Evolutionary conservation across 2,329 filamentous ascomycete species (phyloP).

Genomic region (Alternaria sp.): DNA sequence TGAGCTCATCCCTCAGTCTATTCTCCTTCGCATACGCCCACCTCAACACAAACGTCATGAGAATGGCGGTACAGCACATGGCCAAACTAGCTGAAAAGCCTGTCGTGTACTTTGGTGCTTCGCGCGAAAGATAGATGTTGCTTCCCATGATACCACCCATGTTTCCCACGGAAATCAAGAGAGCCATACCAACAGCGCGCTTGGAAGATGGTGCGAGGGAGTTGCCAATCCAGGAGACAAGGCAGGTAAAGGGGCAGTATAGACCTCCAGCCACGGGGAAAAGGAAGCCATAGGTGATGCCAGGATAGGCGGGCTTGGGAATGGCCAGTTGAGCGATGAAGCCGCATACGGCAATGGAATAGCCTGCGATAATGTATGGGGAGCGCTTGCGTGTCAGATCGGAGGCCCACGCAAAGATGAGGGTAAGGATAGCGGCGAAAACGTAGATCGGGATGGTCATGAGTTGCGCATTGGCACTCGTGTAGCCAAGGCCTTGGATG

Average conservation of each 20-base stretch:
- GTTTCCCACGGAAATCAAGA: conserved; percentile 60
- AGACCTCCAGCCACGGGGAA: conserved; percentile 48
- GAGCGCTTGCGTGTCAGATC: conserved; percentile 63
- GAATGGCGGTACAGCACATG: conserved; percentile 57
- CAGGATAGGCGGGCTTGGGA: conserved; percentile 52
- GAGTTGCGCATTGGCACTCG: conserved; percentile 52
- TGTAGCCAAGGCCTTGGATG: conserved; percentile 54
- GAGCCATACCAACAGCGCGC: conserved; percentile 58
- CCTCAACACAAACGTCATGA: conserved; percentile 51
- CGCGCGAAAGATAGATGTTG: conserved; percentile 60
- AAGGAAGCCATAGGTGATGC: conserved; percentile 56
- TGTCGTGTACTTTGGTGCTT: conserved; percentile 59
- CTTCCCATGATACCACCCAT: conserved; percentile 52
- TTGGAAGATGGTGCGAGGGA: conserved; percentile 46
- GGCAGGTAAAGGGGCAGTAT: conserved; percentile 49
- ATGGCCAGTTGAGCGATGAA: conserved; percentile 63
- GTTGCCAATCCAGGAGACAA: conserved; percentile 49
- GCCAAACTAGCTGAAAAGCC: conserved; percentile 61
- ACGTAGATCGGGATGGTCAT: conserved; percentile 55
- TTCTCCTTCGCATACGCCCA: conserved; percentile 54
- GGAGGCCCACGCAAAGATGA: conserved; percentile 57
- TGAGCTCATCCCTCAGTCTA: conserved; percentile 34
- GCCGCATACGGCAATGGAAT: conserved; percentile 60
- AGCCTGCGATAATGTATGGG: conserved; percentile 62
- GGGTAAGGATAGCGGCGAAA: conserved; percentile 52